Evolutionary conservation across 495 filamentous ascomycete species (phyloP), one percentile per base, ranked within the genome.

Genomic region (Talaromyces proteolyticus): DNA sequence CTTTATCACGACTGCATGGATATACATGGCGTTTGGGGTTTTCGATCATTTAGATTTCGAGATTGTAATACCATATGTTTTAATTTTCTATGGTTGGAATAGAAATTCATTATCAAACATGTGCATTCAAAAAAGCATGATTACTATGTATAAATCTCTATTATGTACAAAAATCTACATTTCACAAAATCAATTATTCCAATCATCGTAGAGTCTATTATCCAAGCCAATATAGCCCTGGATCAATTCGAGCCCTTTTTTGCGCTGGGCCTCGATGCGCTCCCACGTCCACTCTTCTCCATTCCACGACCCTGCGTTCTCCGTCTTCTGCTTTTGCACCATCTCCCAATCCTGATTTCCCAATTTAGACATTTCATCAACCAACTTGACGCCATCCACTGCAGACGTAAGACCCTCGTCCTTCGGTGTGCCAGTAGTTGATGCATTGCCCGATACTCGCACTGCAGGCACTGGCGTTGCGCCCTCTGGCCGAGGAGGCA

Each of bases 201-300:
- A 74, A 56, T 76, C 69, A 11, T 61, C 65, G 45, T 65, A 54
- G 40, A 76, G 48, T 53, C 66, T 70, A n/a, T 59, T 63, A 53
- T 82, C 77, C 40, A 87, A 60, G 39, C 59, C 59, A 16, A 66
- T 60, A 56, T 78, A 80, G 17, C 72, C 66, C 50, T 77, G 63
- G 8, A 81, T 76, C 6, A 82, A 66, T 43, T 62, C 58, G 55
- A 84, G 56, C 10, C 81, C 82, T 39, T 79, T 67, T 50, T 62
- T 52, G 19, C 83, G 64, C 62, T 85, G 77, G 51, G 67, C 66
- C 50, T 87, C 82, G 19, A 87, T 73, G 4, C 65, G 56, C 53
- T 78, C 72, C 69, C 77, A 78, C 4, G 69, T 72, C 73, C 75
- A 82, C 42, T 75, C 73, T 2, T 61, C 64, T 23, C 57, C 45